Percentiles rank a stretch among this genome's conserved stretches.
Evolutionary conservation across 768 basidiomycete species (phyloP).

Genomic region (Xerocomellus intermedius): DNA sequence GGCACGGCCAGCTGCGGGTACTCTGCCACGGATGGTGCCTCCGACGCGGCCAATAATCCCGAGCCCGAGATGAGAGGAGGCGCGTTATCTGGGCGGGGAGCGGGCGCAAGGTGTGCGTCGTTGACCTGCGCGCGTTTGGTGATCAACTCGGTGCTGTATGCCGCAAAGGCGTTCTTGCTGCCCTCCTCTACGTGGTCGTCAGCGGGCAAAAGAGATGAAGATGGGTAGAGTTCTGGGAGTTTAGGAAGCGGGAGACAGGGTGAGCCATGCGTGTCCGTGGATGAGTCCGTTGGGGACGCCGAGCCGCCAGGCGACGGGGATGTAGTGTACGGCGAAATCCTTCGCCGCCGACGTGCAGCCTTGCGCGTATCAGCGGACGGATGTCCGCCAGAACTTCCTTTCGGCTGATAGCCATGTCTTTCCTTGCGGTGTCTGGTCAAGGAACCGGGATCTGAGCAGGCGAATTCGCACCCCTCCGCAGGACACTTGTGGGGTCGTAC

Average conservation of each 20-base stretch:
- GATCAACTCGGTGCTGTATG: background rate
- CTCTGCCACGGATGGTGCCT: background rate
- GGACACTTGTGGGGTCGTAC: constrained; percentile 3
- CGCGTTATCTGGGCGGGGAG: background rate
- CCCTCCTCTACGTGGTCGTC: no score
- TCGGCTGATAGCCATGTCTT: background rate
- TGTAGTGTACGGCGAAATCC: constrained; percentile 1
- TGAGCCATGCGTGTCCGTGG: background rate
- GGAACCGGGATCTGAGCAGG: background rate
- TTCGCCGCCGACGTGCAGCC: background rate
- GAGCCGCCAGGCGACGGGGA: background rate
- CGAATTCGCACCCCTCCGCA: background rate
- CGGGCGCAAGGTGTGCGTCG: background rate
- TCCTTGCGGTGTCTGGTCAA: background rate
- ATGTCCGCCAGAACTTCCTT: background rate
- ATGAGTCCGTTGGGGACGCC: background rate
- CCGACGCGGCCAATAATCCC: background rate
- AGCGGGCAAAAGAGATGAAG: background rate
- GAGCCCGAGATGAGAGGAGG: no score
- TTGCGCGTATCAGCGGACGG: background rate
- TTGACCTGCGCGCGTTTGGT: background rate
- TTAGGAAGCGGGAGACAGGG: no score
- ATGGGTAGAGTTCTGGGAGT: no score
- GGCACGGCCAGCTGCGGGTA: background rate
- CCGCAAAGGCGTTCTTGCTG: background rate